Percentiles rank a stretch among this genome's conserved stretches.
Evolutionary conservation across 495 filamentous ascomycete species (phyloP).

Genomic region (Hypoxylon lenormandii): DNA sequence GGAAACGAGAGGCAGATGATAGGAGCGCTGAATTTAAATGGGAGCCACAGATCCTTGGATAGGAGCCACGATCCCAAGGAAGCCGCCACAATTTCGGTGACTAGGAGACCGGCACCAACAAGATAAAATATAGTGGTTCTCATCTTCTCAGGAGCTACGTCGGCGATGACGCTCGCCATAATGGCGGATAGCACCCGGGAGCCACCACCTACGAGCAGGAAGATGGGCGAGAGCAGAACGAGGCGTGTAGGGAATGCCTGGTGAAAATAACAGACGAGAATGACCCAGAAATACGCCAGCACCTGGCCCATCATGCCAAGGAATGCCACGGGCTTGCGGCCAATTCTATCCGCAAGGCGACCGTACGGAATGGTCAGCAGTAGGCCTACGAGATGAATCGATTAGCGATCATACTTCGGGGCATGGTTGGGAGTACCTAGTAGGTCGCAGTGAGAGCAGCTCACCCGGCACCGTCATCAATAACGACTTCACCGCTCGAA

Average conservation of each 20-base stretch:
- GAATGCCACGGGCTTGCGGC: conserved; percentile 13
- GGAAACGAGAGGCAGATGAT: too few species aligned
- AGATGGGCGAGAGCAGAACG: conserved; percentile 8
- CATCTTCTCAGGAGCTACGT: conserved; percentile 7
- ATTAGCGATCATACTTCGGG: too few species aligned
- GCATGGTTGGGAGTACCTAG: too few species aligned
- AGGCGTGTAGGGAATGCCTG: conserved; percentile 7
- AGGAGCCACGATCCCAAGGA: too few species aligned
- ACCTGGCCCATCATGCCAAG: conserved; percentile 17
- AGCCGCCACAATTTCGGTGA: too few species aligned
- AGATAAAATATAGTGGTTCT: too few species aligned
- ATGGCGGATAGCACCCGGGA: conserved; percentile 4
- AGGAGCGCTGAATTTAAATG: too few species aligned
- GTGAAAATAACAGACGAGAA: conserved; percentile 19
- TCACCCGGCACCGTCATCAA: conserved; percentile 2
- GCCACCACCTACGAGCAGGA: conserved; percentile 15
- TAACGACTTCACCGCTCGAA: background rate
- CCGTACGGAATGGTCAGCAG: background rate
- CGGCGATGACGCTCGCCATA: conserved; percentile 1
- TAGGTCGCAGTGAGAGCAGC: background rate
- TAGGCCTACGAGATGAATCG: too few species aligned
- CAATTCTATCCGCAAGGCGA: conserved; percentile 4
- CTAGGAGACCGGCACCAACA: too few species aligned
- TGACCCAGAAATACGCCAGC: conserved; percentile 10
- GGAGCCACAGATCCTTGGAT: too few species aligned